A percentile compares a stretch with the other conserved stretches of the same genome.
Evolutionary conservation across 2,329 filamentous ascomycete genomes (phyloP).

Genomic region (Apiospora rasikravindrae): DNA sequence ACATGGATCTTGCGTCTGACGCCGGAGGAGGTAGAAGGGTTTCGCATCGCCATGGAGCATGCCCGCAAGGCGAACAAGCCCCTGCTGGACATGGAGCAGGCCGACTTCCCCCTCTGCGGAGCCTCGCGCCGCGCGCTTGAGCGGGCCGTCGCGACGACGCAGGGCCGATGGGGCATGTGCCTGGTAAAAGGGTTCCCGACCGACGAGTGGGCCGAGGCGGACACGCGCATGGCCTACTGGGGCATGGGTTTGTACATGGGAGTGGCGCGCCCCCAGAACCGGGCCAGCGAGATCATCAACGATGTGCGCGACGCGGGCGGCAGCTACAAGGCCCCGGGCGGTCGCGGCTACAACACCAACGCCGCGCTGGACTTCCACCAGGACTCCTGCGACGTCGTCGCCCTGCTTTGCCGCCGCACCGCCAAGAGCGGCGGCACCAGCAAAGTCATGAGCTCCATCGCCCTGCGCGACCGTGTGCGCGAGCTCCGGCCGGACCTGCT

Average conservation of each 20-base stretch:
- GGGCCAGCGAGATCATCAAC: conserved; percentile 26
- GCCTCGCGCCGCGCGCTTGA: conserved; percentile 21
- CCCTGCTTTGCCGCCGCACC: conserved; percentile 24
- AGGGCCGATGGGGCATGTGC: conserved; percentile 26
- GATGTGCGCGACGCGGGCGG: conserved; percentile 25
- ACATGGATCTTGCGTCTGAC: conserved; percentile 24
- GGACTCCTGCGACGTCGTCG: conserved; percentile 25
- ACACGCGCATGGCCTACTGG: conserved; percentile 27
- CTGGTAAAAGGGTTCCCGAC: conserved; percentile 26
- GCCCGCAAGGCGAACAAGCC: conserved; percentile 20
- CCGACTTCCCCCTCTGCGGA: conserved; percentile 24
- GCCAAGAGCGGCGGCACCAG: conserved; percentile 23
- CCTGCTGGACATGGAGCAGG: conserved; percentile 25
- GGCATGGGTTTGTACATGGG: conserved; percentile 27
- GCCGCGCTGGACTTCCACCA: conserved; percentile 27
- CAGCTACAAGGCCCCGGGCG: conserved; percentile 24
- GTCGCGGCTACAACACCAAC: conserved; percentile 26
- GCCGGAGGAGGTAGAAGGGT: conserved; percentile 21
- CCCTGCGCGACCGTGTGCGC: conserved; percentile 23
- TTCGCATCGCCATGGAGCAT: conserved; percentile 19
- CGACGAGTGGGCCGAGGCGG: conserved; percentile 24
- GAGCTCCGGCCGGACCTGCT: conserved; percentile 24
- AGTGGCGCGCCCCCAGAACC: conserved; percentile 24
- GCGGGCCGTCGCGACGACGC: conserved; percentile 22
- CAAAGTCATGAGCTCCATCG: conserved; percentile 25